Conservation (phyloP, 306 rosid species). For the Pterocarpus macrocarpus region DNA sequence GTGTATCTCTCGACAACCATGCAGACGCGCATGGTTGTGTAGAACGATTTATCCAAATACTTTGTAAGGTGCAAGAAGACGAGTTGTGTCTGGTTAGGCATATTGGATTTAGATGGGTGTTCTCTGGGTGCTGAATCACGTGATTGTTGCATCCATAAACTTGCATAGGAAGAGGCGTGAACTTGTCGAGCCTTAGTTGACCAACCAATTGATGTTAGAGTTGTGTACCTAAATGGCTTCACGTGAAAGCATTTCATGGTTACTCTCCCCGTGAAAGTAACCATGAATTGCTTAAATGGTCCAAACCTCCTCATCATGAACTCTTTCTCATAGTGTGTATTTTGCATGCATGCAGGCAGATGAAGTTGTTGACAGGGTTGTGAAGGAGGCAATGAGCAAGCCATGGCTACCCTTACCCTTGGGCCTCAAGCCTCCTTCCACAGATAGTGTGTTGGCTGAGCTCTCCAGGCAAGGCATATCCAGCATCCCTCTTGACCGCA, state of each 20-base stretch:
- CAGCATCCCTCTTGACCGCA: constrained; percentile 56
- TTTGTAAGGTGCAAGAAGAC: background rate
- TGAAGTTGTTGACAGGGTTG: constrained; percentile 83
- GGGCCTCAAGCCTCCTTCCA: constrained; percentile 94
- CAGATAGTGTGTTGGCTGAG: constrained; percentile 79
- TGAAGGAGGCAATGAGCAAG: constrained; percentile 90
- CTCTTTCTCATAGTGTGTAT: constrained; percentile 7
- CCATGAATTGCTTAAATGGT: background rate
- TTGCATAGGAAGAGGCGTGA: background rate
- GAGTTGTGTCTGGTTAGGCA: background rate
- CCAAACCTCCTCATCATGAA: background rate
- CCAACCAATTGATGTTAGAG: background rate
- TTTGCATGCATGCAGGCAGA: constrained; percentile 76
- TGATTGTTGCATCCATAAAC: background rate
- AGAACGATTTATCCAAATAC: no score
- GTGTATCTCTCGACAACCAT: no score
- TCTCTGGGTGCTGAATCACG: background rate
- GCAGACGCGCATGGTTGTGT: no score
- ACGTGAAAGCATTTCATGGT: background rate
- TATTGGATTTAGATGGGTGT: background rate
- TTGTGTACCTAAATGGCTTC: constrained; percentile 19
- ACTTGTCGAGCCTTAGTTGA: background rate
- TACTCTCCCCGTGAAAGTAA: background rate
- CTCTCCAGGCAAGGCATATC: constrained; percentile 86
- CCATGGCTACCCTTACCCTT: constrained; percentile 96